These are phyloP conservation scores for Aspergillus phoenicis DNA, from an alignment of 2,329 filamentous ascomycete species.

Conservation along the genomic window DNA sequence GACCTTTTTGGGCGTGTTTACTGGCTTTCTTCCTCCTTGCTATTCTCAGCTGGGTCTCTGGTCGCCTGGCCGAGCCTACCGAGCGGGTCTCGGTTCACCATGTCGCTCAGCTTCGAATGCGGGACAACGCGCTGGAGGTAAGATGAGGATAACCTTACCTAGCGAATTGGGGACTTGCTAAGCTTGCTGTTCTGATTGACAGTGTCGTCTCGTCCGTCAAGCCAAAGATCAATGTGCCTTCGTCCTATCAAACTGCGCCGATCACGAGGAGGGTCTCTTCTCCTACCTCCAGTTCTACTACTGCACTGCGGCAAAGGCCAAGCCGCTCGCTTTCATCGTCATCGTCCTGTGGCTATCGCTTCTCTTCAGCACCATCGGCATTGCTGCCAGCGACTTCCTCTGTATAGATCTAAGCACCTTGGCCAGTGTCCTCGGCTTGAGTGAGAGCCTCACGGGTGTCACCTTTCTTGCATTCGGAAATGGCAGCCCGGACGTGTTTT, in stretches of 20 bases:
- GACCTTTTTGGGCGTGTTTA: constrained; percentile 52
- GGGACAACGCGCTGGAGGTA: constrained; percentile 34
- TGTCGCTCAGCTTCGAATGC: constrained; percentile 18
- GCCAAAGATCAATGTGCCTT: constrained; percentile 84
- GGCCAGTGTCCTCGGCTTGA: constrained; percentile 83
- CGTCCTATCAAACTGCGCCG: constrained; percentile 76
- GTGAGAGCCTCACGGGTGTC: constrained; percentile 92
- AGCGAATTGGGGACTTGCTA: background rate
- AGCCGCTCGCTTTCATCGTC: constrained; percentile 76
- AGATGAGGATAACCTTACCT: background rate
- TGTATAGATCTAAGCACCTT: constrained; percentile 96
- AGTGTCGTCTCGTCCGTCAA: constrained; percentile 79
- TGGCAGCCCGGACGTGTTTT: constrained; percentile 97
- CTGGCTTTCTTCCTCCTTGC: constrained; percentile 39
- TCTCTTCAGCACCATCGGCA: constrained; percentile 94
- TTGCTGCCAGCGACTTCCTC: constrained; percentile 97
- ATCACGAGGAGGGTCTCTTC: constrained; percentile 86
- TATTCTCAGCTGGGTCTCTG: constrained; percentile 32
- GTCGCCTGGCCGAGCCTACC: constrained; percentile 2
- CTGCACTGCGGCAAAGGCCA: constrained; percentile 69
- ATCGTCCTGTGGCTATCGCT: constrained; percentile 82
- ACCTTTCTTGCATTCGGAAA: constrained; percentile 97
- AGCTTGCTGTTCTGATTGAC: background rate
- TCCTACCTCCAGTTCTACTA: constrained; percentile 92
- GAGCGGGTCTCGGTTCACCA: background rate